phyloP scores from a whole-genome alignment of 495 filamentous ascomycete species.

The Podospora conica region DNA sequence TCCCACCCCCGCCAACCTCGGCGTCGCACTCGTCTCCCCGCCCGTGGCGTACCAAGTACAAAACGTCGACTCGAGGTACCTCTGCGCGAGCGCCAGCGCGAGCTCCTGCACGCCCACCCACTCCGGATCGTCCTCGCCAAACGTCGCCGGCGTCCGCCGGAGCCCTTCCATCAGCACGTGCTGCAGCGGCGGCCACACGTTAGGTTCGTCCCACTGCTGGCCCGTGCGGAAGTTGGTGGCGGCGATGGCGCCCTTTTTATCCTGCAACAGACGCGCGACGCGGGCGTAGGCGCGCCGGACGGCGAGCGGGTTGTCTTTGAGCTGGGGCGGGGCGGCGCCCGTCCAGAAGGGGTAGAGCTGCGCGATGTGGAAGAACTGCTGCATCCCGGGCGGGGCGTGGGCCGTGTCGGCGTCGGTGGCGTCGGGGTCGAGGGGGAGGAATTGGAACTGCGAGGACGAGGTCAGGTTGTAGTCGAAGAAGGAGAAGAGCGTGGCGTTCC shows the following conservation, averaged over 20 bases:
- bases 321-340: slow-evolving; percentile 38
- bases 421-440: slow-evolving; percentile 34
- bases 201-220: slow-evolving; percentile 49
- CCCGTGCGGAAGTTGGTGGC: slow-evolving; percentile 41
- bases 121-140: slow-evolving; percentile 36
- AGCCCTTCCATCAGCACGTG: slow-evolving; percentile 44
- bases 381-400: slow-evolving; percentile 31
- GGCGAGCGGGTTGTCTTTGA: slow-evolving; percentile 42
- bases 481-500: slow-evolving; percentile 41
- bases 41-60: slow-evolving; percentile 48
- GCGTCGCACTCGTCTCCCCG: slow-evolving; percentile 37
- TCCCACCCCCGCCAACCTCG: slow-evolving; percentile 36
- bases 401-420: slow-evolving; percentile 24
- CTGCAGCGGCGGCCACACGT: slow-evolving; percentile 46
- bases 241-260: slow-evolving; percentile 37
- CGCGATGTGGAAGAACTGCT: slow-evolving; percentile 37
- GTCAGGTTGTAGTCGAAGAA: slow-evolving; percentile 51
- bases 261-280: slow-evolving; percentile 30
- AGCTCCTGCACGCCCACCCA: slow-evolving; percentile 37
- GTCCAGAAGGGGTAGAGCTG: slow-evolving; percentile 50
- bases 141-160: slow-evolving; percentile 41
- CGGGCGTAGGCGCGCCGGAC: slow-evolving; percentile 35
- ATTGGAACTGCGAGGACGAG: slow-evolving; percentile 33
- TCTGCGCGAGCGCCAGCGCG: slow-evolving; percentile 38
- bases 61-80: slow-evolving; percentile 46